phyloP scores from a whole-genome alignment of 495 filamentous ascomycete genomes.

The Podospora fimiseda region DNA sequence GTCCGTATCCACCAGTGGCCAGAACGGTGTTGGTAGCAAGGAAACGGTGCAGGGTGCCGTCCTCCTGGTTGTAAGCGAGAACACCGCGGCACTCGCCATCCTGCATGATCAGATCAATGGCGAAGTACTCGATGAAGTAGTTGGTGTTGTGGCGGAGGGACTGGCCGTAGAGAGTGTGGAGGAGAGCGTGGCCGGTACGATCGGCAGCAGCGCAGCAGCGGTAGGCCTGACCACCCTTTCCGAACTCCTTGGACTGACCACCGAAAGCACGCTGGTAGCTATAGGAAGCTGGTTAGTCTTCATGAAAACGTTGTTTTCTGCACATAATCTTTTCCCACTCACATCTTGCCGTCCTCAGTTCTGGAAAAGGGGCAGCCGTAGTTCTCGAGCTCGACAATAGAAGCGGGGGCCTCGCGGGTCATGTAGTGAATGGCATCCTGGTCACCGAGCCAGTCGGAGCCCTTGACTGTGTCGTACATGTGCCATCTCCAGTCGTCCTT shows the following conservation, averaged over 20 bases:
- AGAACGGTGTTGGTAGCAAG: slow-evolving; percentile 91
- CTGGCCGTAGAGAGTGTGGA: slow-evolving; percentile 97
- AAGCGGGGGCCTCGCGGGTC: slow-evolving; percentile 88
- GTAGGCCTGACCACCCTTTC: slow-evolving; percentile 96
- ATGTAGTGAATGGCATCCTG: slow-evolving; percentile 99
- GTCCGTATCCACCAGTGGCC: slow-evolving; percentile 92
- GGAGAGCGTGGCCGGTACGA: slow-evolving; percentile 88
- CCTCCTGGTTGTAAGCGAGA: slow-evolving; percentile 95
- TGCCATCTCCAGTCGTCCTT: slow-evolving; percentile 98
- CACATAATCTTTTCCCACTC: slow-evolving; percentile 27
- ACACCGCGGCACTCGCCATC: slow-evolving; percentile 93
- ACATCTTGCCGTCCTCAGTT: slow-evolving; percentile 94
- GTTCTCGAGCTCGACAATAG: slow-evolving; percentile 91
- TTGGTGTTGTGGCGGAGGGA: slow-evolving; percentile 95
- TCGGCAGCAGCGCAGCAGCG: slow-evolving; percentile 93
- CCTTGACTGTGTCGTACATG: slow-evolving; percentile 99
- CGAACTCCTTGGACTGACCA: slow-evolving; percentile 90
- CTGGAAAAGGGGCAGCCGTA: slow-evolving; percentile 97
- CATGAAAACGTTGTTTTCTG: no score
- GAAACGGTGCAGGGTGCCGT: slow-evolving; percentile 94
- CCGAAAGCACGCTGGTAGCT: slow-evolving; percentile 94
- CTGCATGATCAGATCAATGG: slow-evolving; percentile 92
- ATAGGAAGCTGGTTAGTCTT: slow-evolving; percentile 9
- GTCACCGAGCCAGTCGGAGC: slow-evolving; percentile 96
- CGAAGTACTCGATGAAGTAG: slow-evolving; percentile 99